Percentiles rank a stretch among this genome's conserved stretches.
These are phyloP conservation scores for Angomonas ambiguus DNA, from an alignment of 208 protist species.

Conservation along the genomic window DNA sequence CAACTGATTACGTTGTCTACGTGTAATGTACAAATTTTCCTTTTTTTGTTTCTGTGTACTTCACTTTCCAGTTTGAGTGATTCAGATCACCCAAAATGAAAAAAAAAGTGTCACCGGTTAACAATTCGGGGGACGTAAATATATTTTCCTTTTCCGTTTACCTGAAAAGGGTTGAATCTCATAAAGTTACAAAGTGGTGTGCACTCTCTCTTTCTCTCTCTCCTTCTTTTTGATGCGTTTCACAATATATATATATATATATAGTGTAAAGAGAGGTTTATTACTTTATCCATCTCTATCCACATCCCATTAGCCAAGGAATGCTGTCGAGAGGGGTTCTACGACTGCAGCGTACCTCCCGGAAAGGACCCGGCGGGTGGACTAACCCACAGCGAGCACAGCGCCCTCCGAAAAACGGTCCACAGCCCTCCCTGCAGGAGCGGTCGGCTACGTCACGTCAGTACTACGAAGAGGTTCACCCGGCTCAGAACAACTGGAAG, in stretches of 20 bases:
- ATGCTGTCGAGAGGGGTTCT: slow-evolving; percentile 12
- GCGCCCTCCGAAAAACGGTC: too few species aligned
- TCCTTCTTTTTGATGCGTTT: background rate
- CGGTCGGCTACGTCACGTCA: slow-evolving; percentile 13
- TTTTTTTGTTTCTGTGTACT: background rate
- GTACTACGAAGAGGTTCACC: slow-evolving; percentile 14
- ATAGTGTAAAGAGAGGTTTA: background rate
- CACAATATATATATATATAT: too few species aligned
- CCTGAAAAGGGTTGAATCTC: background rate
- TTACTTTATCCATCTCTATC: too few species aligned
- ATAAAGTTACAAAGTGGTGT: too few species aligned
- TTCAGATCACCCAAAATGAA: slow-evolving; percentile 11
- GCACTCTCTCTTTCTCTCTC: background rate
- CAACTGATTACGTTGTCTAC: background rate
- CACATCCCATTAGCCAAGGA: too few species aligned
- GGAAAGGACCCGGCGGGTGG: slow-evolving; percentile 57
- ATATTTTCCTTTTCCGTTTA: too few species aligned
- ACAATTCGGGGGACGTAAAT: too few species aligned
- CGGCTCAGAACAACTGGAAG: slow-evolving; percentile 37
- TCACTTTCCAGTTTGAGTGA: background rate
- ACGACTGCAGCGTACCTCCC: slow-evolving; percentile 42
- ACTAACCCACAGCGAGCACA: slow-evolving; percentile 25
- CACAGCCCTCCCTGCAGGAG: too few species aligned
- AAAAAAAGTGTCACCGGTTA: background rate
- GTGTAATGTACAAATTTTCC: slow-evolving; percentile 6